Percentiles rank a stretch among this genome's conserved stretches.
Conservation (phyloP, 2,329 filamentous ascomycete species). For the Fusarium multiceps region DNA sequence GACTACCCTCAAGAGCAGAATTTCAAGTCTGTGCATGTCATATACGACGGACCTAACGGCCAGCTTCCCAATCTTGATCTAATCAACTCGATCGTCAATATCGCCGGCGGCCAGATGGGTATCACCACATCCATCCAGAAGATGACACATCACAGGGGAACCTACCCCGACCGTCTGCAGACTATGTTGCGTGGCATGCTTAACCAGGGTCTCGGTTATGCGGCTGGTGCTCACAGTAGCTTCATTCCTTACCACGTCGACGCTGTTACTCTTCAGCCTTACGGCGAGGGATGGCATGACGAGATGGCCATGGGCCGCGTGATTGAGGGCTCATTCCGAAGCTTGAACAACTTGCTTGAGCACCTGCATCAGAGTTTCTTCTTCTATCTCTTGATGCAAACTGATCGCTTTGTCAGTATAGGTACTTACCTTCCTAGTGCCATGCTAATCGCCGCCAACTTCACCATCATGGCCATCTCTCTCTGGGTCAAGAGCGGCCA, state of each 20-base stretch:
- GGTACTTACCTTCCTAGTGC: conserved; percentile 96
- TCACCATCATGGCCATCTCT: conserved; percentile 93
- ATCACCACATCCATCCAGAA: conserved; percentile 86
- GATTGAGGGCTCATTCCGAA: conserved; percentile 90
- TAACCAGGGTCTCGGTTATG: conserved; percentile 88
- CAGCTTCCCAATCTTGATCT: conserved; percentile 95
- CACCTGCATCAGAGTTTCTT: conserved; percentile 99
- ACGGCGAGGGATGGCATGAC: conserved; percentile 94
- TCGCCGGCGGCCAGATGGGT: conserved; percentile 92
- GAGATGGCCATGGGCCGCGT: conserved; percentile 95
- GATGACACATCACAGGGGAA: conserved; percentile 85
- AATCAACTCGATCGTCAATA: conserved; percentile 90
- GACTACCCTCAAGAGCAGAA: conserved; percentile 88
- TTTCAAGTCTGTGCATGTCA: conserved; percentile 89
- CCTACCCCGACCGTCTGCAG: conserved; percentile 81
- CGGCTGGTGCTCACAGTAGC: conserved; percentile 89
- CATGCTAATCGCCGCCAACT: conserved; percentile 96
- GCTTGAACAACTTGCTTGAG: conserved; percentile 94
- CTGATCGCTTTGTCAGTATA: conserved; percentile 95
- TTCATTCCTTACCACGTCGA: conserved; percentile 99
- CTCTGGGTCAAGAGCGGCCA: conserved; percentile 92
- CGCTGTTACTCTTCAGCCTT: conserved; percentile 90
- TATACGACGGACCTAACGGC: conserved; percentile 96
- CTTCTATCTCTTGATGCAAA: conserved; percentile 95
- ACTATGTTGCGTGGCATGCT: conserved; percentile 95